These are phyloP conservation scores for Lactuca saligna DNA, from an alignment of 129 eudicot genomes.

Conservation along the genomic window DNA sequence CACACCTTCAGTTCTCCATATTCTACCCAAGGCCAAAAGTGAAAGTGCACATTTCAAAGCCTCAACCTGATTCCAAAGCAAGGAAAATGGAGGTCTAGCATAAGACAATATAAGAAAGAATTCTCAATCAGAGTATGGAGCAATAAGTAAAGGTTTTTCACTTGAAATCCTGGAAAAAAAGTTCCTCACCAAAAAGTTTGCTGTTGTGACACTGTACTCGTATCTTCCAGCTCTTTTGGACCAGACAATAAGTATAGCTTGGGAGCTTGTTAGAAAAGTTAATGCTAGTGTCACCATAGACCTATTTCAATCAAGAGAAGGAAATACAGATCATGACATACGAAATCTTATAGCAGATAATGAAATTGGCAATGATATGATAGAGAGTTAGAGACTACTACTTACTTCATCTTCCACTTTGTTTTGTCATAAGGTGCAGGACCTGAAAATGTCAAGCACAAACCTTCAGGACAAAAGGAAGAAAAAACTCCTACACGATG, in stretches of 20 bases:
- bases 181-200: conserved; percentile 87
- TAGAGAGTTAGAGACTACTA: background rate
- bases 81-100: conserved; percentile 8
- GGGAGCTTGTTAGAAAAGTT: conserved; percentile 94
- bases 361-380: conserved; percentile 13
- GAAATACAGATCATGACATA: background rate
- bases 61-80: conserved; percentile 67
- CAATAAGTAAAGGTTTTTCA: conserved; percentile 1
- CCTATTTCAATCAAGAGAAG: conserved; percentile 36
- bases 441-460: conserved; percentile 33
- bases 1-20: conserved; percentile 90
- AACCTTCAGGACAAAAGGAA: conserved; percentile 20
- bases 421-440: conserved; percentile 40
- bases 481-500: background rate
- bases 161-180: background rate
- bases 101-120: background rate
- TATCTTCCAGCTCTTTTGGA: conserved; percentile 98
- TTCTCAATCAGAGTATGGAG: background rate
- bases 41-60: conserved; percentile 90
- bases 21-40: conserved; percentile 75
- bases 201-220: conserved; percentile 97
- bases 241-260: conserved; percentile 96
- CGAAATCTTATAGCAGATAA: background rate
- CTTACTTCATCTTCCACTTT: conserved; percentile 94
- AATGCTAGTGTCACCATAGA: conserved; percentile 77